Percentiles rank a stretch among this genome's conserved stretches.
These are phyloP conservation scores for Lepidium campestre DNA, from an alignment of 441 rosid species.

Conservation along the genomic window DNA sequence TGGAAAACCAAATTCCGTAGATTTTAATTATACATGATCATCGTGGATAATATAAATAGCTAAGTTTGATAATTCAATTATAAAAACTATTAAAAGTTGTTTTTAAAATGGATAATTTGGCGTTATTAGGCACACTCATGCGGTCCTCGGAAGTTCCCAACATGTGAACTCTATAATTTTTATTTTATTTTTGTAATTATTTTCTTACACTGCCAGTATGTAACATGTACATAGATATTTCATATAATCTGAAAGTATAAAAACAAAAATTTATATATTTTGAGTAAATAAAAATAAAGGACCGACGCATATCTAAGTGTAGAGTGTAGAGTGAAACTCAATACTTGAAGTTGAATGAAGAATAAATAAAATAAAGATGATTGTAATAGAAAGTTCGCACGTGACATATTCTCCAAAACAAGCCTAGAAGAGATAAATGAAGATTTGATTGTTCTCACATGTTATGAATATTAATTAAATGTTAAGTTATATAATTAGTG, in stretches of 20 bases:
- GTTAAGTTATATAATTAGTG: constrained; percentile 9
- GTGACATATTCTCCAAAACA: constrained; percentile 22
- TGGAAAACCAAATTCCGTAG: too few relatives aligned
- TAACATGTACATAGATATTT: constrained; percentile 11
- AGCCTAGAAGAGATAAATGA: constrained; percentile 14
- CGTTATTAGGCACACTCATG: constrained; percentile 16
- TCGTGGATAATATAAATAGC: too few relatives aligned
- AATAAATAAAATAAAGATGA: not conserved
- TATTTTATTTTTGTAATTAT: not conserved
- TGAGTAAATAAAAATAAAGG: not conserved
- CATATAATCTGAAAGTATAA: not conserved
- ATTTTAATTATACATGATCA: too few relatives aligned
- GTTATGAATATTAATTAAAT: not conserved
- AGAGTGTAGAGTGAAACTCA: not conserved
- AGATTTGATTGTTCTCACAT: not conserved
- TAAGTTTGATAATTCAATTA: too few relatives aligned
- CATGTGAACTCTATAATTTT: constrained; percentile 18
- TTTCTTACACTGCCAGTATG: constrained; percentile 13
- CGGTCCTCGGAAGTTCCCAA: constrained; percentile 7
- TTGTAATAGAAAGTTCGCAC: not conserved
- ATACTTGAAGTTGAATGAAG: not conserved
- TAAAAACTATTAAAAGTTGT: too few relatives aligned
- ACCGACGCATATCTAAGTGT: not conserved
- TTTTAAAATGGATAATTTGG: constrained; percentile 1
- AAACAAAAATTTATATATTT: not conserved